A percentile compares a stretch with the other conserved stretches of the same genome.
Conservation (phyloP, 192 early-diverging fungal species). For the Backusella luteola region DNA sequence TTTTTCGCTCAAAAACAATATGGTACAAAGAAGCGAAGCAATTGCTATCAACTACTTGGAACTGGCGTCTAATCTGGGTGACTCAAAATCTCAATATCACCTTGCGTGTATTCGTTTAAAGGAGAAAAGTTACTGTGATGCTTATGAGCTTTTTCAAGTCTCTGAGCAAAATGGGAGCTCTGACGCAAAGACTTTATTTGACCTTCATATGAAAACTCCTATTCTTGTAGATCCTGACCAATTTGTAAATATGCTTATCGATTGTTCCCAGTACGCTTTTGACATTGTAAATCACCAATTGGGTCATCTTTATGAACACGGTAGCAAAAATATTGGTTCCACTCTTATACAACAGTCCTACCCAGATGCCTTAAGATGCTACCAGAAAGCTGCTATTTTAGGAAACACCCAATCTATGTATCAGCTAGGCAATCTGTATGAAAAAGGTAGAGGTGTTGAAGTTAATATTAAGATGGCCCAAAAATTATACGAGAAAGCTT, state of each 20-base stretch:
- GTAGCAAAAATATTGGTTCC: background rate
- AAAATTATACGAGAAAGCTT: background rate
- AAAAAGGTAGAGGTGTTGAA: background rate
- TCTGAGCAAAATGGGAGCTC: background rate
- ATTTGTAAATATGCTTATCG: background rate
- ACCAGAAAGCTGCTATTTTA: background rate
- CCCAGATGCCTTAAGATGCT: background rate
- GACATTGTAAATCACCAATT: background rate
- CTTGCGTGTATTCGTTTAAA: background rate
- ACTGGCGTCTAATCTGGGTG: background rate
- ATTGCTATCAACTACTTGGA: background rate
- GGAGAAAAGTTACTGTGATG: background rate
- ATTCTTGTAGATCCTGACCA: background rate
- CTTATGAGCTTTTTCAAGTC: background rate
- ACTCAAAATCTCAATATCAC: background rate
- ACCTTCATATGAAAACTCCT: background rate
- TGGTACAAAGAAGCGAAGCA: background rate
- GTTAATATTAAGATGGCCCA: background rate
- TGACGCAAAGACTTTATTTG: background rate
- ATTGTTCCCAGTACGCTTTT: background rate
- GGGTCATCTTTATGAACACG: background rate
- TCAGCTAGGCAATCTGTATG: background rate
- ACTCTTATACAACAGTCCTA: background rate
- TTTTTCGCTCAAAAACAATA: background rate
- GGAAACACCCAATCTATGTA: background rate